Base-by-base conservation (phyloP, 129 eudicot species). In the Flaveria trinervia region DNA sequence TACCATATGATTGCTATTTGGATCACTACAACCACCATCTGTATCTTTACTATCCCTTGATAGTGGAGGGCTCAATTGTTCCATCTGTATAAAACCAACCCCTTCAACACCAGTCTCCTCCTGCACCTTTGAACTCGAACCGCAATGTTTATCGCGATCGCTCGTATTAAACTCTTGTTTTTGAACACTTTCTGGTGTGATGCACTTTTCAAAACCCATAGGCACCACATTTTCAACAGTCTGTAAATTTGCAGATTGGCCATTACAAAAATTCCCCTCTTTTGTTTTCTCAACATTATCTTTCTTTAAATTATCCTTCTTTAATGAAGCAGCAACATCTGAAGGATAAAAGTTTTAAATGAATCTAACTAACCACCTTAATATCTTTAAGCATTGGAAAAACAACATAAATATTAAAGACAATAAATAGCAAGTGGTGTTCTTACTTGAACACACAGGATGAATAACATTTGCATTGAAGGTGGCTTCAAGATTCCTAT, bases 401-500 rank as follows among this genome's bases (percentile, higher is more conserved):
- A 0, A 16, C 2, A 45, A 43, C 8, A 23, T 1, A 33, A 45
- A 57, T 13, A 8, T 18, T 22, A 23, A 10, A 10, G 5, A 9
- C 4, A 9, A 39, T 15, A 28, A 33, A 59, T 0, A 57, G 1
- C 1, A 49, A 30, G 22, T 5, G 2, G 0, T 33, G 60, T 45
- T 54, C 68, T 79, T 85, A 90, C 95, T 92, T 33, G 79, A 72
- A n/a, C 84, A 70, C 50, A 75, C 20, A 50, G 85, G 82, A 8
- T 80, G 86, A 75, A 78, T 67, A 60, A 81, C 69, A 26, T 70
- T 80, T n/a, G 87, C 75, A 78, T 70, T 81, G 59, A 87, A 86
- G 14, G 96, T 86, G 71, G 90, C 83, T 62, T 88, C 86, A 84
- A 90, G 43, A 73, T 82, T 82, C 77, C 81, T 78, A 60, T 84